Base-by-base conservation (phyloP, 768 basidiomycete species). In the Pisolithus tinctorius region DNA sequence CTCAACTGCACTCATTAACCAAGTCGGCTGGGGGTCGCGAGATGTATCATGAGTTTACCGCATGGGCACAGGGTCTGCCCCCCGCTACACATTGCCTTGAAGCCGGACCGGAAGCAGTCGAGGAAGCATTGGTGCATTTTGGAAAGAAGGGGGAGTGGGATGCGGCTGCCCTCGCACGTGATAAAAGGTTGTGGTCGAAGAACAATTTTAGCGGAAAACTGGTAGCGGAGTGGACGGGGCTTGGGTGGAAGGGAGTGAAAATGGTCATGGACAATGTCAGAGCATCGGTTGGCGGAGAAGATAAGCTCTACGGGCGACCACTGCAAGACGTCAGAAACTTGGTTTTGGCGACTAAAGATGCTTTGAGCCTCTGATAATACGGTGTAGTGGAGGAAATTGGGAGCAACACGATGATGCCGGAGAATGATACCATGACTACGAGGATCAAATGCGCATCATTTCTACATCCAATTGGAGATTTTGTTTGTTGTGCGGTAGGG, bases 1-100 rank as follows among this genome's bases (percentile, higher is more conserved):
- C 64, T 58, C 37, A 62, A 43, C 40, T 74, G 74, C 49, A 57
- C 60, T 10, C 72, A 71, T 13, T 67, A 70, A 45, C 66, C 59
- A 56, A 81, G 79, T 55, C 73, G 72, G 46, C 73, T 70, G 52
- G 60, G 61, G 29, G 72, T 16, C 74, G 86, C 16, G 66, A 57
- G 38, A 83, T 86, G 83, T 85, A 83, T 57, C 62, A 66, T 9
- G 74, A 77, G 45, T 88, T 86, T 50, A 66, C 82, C 4, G 57
- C 67, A 7, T 86, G 77, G 75, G 76, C 71, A 9, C 60, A 69
- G 29, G 63, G 60, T 38, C 63, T 53, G 46, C 30, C 31, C 0
- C 47, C 54, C 7, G 23, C 61, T 8, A 50, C 54, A 39, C 53
- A 49, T 7, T 50, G 55, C 17, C 50, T 61, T 26, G 27, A 34